Percentiles rank a stretch among this genome's conserved stretches.
phyloP scores from a whole-genome alignment of 2,329 filamentous ascomycete species.

The Beauveria scarabaeidicola region DNA sequence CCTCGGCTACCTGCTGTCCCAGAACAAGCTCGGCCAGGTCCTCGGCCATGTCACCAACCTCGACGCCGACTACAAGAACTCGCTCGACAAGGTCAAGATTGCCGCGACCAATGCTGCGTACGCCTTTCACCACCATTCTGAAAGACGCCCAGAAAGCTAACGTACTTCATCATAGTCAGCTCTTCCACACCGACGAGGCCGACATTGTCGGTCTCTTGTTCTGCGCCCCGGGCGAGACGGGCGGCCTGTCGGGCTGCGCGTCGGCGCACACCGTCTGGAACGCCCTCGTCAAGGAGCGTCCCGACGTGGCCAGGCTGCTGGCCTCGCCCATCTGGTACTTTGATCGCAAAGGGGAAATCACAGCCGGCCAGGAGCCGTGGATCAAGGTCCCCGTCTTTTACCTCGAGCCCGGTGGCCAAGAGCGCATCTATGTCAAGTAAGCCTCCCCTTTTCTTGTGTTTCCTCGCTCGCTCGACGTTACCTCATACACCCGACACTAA shows the following conservation, averaged over 20 bases:
- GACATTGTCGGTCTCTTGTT: slow-evolving; percentile 81
- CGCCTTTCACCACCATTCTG: neutral
- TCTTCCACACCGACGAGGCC: slow-evolving; percentile 63
- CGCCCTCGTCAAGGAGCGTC: slow-evolving; percentile 63
- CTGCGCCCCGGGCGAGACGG: slow-evolving; percentile 62
- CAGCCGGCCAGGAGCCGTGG: slow-evolving; percentile 63
- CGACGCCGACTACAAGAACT: slow-evolving; percentile 56
- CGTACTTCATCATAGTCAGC: slow-evolving; percentile 15
- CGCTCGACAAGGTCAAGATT: slow-evolving; percentile 78
- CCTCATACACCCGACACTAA: neutral
- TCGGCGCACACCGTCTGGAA: slow-evolving; percentile 77
- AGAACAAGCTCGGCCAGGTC: slow-evolving; percentile 75
- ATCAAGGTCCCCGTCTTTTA: slow-evolving; percentile 67
- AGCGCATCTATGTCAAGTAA: slow-evolving; percentile 54
- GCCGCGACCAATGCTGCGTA: slow-evolving; percentile 53
- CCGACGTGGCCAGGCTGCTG: slow-evolving; percentile 68
- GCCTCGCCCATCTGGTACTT: slow-evolving; percentile 83
- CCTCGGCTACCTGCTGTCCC: slow-evolving; percentile 75
- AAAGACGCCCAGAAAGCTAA: neutral
- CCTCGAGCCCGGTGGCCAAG: slow-evolving; percentile 51
- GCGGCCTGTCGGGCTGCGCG: slow-evolving; percentile 75
- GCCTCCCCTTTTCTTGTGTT: neutral
- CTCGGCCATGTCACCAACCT: slow-evolving; percentile 82
- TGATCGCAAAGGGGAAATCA: slow-evolving; percentile 80
- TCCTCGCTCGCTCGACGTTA: neutral